Base-by-base conservation (phyloP, 805 yeast species). In the Komagataella pseudopastoris region DNA sequence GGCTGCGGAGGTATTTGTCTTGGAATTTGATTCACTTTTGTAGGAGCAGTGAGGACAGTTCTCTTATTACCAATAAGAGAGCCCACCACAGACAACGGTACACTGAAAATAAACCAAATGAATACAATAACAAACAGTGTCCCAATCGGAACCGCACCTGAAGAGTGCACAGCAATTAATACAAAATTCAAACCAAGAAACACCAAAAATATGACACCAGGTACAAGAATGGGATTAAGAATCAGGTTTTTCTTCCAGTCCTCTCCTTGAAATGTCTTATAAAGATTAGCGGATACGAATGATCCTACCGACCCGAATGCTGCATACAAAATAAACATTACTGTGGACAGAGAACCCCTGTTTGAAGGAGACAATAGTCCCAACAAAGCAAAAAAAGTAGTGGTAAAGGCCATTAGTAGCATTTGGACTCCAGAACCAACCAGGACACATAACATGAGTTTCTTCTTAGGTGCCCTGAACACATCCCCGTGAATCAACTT, bases 1-100 rank as follows among this genome's bases (percentile, higher is more conserved):
- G 95, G 95, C 68, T 89, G 96, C 16, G 76, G 75, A 45, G 99
- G 99, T 54, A 93, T 86, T 70, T 93, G 97, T 68, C 99, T 81
- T 55, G 96, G 95, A 58, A 93, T 91, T 70, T 91, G 97, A 67
- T 89, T 91, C 17, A 95, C 89, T 60, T 88, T 82, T 36, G 89
- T 95, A 10, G 98, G 97, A 17, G 62, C 54, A 20, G 57, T 56
- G 44, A 64, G 49, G 12, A 60, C 52, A 6, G 59, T 58, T 50
- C 81, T 80, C 63, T 80, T 88, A 59, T 84, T 76, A 2, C 93
- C 91, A 50, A 85, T 62, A 46, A 90, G 67, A 0, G 96, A 85
- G n/a, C 96, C 96, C 44, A 78, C 73, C 3, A 84, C 74, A 0
- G 96, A 84, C 51, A 90, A 72, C 36, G 99, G 99, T 43, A 88